A percentile compares a stretch with the other conserved stretches of the same genome.
Conservation (phyloP, 176 grass and related monocot genomes). For the Musa troglodytarum region DNA sequence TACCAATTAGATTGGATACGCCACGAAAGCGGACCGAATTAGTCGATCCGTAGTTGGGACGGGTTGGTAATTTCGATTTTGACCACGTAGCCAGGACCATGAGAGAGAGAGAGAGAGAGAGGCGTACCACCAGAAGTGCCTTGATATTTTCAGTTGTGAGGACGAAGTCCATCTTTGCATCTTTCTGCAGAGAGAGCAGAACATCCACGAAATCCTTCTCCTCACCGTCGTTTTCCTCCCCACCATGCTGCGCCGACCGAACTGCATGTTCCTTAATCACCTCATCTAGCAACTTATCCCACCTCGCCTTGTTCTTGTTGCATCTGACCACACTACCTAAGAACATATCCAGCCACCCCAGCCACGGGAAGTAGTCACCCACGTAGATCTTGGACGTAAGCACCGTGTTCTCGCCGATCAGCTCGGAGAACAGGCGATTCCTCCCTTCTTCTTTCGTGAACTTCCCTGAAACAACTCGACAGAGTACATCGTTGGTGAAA, state of each 20-base stretch:
- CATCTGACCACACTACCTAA: neutral
- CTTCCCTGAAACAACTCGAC: constrained; percentile 27
- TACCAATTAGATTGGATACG: too few species aligned
- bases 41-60: too few species aligned
- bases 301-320: neutral
- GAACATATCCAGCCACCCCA: constrained; percentile 10
- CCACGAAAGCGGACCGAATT: too few species aligned
- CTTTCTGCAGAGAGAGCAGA: constrained; percentile 17
- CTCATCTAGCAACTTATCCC: constrained; percentile 27
- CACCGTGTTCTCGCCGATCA: neutral
- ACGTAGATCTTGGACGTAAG: constrained; percentile 15
- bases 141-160: constrained; percentile 22
- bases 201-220: constrained; percentile 28
- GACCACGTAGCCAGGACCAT: neutral
- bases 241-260: neutral
- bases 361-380: constrained; percentile 24
- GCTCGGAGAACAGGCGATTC: constrained; percentile 8
- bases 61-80: neutral
- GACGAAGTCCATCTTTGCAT: neutral
- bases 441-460: neutral
- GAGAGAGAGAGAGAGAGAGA: neutral
- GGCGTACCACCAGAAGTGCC: constrained; percentile 21
- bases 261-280: constrained; percentile 19
- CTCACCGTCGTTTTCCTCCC: neutral
- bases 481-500: constrained; percentile 22